Evolutionary conservation across 768 basidiomycete genomes (phyloP).

Genomic region (Mycena floridula): DNA sequence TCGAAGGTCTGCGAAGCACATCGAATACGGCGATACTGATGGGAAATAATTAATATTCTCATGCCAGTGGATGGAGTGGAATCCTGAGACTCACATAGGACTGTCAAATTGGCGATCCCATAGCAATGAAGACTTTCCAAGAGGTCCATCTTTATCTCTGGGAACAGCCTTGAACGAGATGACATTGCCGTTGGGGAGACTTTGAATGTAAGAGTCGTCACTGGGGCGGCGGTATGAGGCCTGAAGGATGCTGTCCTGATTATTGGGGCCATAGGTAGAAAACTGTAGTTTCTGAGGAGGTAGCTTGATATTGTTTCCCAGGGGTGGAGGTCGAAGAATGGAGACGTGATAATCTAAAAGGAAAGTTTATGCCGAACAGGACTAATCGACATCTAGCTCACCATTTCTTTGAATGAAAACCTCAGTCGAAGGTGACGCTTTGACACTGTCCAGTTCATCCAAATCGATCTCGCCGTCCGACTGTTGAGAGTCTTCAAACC

Average conservation of each 20-base stretch:
- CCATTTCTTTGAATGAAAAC: slow-evolving; percentile 65
- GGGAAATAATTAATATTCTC: background rate
- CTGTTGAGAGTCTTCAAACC: slow-evolving; percentile 49
- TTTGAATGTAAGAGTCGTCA: slow-evolving; percentile 78
- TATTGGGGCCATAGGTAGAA: slow-evolving; percentile 91
- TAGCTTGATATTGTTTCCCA: slow-evolving; percentile 15
- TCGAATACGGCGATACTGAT: slow-evolving; percentile 80
- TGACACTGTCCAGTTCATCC: slow-evolving; percentile 49
- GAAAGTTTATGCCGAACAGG: background rate
- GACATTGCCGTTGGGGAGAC: slow-evolving; percentile 72
- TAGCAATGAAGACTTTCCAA: slow-evolving; percentile 18
- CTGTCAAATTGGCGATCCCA: slow-evolving; percentile 58
- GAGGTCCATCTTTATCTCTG: too few species aligned
- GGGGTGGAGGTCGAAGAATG: slow-evolving; percentile 54
- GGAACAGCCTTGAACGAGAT: slow-evolving; percentile 57
- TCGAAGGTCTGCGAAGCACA: slow-evolving; percentile 40
- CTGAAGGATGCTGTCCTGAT: slow-evolving; percentile 71
- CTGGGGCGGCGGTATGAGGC: slow-evolving; percentile 66
- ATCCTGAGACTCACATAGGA: slow-evolving; percentile 58
- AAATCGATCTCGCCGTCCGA: slow-evolving; percentile 42
- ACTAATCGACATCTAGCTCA: slow-evolving; percentile 27
- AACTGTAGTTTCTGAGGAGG: slow-evolving; percentile 81
- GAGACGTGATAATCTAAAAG: slow-evolving; percentile 87
- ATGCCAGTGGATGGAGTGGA: background rate
- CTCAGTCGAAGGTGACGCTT: slow-evolving; percentile 23